Base-by-base conservation (phyloP, 192 early-diverging fungal genomes). In the Coemansia reversa region DNA sequence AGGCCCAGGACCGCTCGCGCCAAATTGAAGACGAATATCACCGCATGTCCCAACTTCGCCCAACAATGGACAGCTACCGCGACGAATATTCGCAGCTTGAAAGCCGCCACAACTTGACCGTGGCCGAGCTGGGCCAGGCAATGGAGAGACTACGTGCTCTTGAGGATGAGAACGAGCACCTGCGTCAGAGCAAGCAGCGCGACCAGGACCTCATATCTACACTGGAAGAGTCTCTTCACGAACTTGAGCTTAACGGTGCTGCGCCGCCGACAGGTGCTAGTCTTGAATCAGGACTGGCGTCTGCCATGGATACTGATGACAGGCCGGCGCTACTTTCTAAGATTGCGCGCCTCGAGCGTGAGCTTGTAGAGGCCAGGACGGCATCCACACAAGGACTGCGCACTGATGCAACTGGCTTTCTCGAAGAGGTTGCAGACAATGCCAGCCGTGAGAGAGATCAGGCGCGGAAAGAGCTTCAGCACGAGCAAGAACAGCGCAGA, bases 1-100 rank as follows among this genome's bases (percentile, higher is more conserved):
- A 86, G 9, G 75, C 92, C 12, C 66, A 86, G 50, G 87, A 90
- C 29, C 90, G 86, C 20, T 92, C 92, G 52, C 79, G 83, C 16
- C 81, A 87, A 51, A 84, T 95, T 30, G 93, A 95, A 75, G 93
- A 96, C 19, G 92, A 98, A 63, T 95, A 91, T 78, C 84, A 83
- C 29, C 93, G 95, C 67, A 82, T 93, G 6, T 76, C 85, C 35
- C 84, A 84, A 29, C 90, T 90, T 60, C 92, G 89, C 71, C 86
- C 89, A 1, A 64, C 92, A n/a, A 88, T 95, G 82, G 92, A 96
- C 56, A 89, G 87, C 22, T 93, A 91, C 76, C 93, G 94, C 63
- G 88, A 93, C 52, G 91, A 94, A 63, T 85, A 94, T 42, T 72
- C 82, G 23, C 69, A 76, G 28, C 81, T 94, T n/a, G 93, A 96